Evolutionary conservation across 2,329 filamentous ascomycete genomes (phyloP).

Genomic region (Xylaria sp.): DNA sequence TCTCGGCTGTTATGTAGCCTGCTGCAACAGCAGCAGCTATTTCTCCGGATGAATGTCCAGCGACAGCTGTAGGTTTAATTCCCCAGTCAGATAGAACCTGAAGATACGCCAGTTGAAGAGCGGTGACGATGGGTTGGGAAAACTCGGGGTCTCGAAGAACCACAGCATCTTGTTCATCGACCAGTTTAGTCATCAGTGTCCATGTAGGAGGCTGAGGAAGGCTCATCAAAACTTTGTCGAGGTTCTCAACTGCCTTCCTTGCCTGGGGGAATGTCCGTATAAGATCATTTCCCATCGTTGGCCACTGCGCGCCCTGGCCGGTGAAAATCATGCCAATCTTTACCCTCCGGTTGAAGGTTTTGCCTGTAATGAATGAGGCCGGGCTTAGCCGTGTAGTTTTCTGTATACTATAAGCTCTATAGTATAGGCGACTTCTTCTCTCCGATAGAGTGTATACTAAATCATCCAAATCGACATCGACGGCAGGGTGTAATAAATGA

Average conservation of each 20-base stretch:
- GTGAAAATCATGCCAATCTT: slow-evolving; percentile 20
- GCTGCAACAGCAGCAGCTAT: slow-evolving; percentile 49
- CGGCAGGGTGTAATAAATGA: slow-evolving; percentile 16
- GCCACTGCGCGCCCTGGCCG: slow-evolving; percentile 37
- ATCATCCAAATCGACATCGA: slow-evolving; percentile 4
- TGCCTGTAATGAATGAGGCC: not conserved
- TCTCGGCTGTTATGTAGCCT: slow-evolving; percentile 40
- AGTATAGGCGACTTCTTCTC: slow-evolving; percentile 13
- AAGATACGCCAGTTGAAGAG: slow-evolving; percentile 52
- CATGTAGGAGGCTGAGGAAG: slow-evolving; percentile 36
- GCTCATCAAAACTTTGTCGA: slow-evolving; percentile 37
- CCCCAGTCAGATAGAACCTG: slow-evolving; percentile 45
- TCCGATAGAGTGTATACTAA: slow-evolving; percentile 27
- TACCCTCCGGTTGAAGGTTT: not conserved
- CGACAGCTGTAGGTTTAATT: slow-evolving; percentile 39
- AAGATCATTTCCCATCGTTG: slow-evolving; percentile 32
- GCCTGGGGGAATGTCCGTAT: slow-evolving; percentile 24
- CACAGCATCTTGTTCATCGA: slow-evolving; percentile 26
- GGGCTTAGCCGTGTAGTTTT: not conserved
- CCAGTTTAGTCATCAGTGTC: slow-evolving; percentile 37
- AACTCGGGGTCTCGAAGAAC: slow-evolving; percentile 44
- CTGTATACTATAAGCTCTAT: slow-evolving; percentile 14
- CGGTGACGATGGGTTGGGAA: slow-evolving; percentile 52
- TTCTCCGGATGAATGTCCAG: slow-evolving; percentile 51
- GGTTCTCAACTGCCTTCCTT: slow-evolving; percentile 14